Evolutionary conservation across 208 protist species (phyloP), one percentile per base, ranked within the genome.

Genomic region (Leishmania lainsoni): DNA sequence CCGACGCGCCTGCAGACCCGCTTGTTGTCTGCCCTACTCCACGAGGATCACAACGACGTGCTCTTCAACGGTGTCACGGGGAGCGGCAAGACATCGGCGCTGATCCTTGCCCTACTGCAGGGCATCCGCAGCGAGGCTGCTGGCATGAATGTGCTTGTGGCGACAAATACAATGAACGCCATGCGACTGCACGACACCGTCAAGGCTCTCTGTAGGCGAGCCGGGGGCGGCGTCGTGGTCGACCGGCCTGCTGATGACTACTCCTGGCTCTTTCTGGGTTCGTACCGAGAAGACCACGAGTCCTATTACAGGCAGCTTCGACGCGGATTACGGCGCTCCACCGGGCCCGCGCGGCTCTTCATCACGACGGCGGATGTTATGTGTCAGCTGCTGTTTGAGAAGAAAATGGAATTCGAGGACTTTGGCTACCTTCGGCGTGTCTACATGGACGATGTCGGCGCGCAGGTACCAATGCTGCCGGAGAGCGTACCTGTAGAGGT

Each of bases 11-110:
- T 97, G 75, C 94, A 97, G 86, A 79, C 86, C 12, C 90, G 94
- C 35, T 78, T 97, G 10, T 58, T 97, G 58, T 90, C 91, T 5
- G 91, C 91, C 0, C 86, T 97, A 49, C 71, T 97, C 6, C 73
- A 96, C 79, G 94, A 95, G 61, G 94, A 95, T 78, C 92, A 97
- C 86, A 95, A 95, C 83, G 94, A 97, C 52, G 89, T 97, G 16
- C 51, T 97, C 1, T 92, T 97, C 76, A 94, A 94, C 83, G 92
- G 91, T 12, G 91, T 93, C 26, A 96, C 90, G 1, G 94, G 94
- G 26, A 95, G 90, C 78, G 94, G 94, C 16, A 95, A 95, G 80
- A 95, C 92, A 4, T 92, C 86, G 68, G 87, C 91, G 35, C 88
- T 97, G n/a, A 71, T 97, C 51, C 83, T 97, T 45, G 91, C 91